A percentile compares a stretch with the other conserved stretches of the same genome.
These are phyloP conservation scores for Hydrangea macrophylla DNA, from an alignment of 148 eudicot genomes.

Conservation along the genomic window DNA sequence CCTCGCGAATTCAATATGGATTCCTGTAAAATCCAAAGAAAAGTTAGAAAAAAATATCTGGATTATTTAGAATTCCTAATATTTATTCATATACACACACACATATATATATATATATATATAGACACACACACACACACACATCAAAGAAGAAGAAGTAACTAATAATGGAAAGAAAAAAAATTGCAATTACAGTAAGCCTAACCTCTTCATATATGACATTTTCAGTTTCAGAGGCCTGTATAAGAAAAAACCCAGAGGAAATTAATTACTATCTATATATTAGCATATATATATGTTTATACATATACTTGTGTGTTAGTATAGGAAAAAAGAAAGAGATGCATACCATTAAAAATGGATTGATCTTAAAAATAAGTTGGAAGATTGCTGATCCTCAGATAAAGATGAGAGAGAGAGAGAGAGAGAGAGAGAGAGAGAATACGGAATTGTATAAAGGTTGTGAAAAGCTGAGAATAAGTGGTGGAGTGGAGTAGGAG, in stretches of 20 bases:
- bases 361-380: neutral
- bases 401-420: neutral
- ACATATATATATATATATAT: neutral
- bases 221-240: constrained; percentile 25
- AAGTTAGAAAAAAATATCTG: neutral
- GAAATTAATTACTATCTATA: neutral
- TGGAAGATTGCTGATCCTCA: neutral
- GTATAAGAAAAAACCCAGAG: neutral
- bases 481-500: too few relatives aligned
- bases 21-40: constrained; percentile 50
- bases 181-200: too few relatives aligned
- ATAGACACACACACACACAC: too few relatives aligned
- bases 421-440: too few relatives aligned
- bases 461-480: too few relatives aligned
- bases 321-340: neutral
- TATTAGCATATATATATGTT: neutral
- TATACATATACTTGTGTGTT: neutral
- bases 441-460: too few relatives aligned
- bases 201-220: constrained; percentile 68
- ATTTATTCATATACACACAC: too few relatives aligned
- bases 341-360: constrained; percentile 8
- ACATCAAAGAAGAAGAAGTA: too few relatives aligned
- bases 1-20: constrained; percentile 41
- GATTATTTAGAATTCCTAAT: neutral
- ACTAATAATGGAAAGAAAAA: too few relatives aligned